A percentile compares a stretch with the other conserved stretches of the same genome.
phyloP scores from a whole-genome alignment of 106 monocot species.

The Dendrobium catenatum region DNA sequence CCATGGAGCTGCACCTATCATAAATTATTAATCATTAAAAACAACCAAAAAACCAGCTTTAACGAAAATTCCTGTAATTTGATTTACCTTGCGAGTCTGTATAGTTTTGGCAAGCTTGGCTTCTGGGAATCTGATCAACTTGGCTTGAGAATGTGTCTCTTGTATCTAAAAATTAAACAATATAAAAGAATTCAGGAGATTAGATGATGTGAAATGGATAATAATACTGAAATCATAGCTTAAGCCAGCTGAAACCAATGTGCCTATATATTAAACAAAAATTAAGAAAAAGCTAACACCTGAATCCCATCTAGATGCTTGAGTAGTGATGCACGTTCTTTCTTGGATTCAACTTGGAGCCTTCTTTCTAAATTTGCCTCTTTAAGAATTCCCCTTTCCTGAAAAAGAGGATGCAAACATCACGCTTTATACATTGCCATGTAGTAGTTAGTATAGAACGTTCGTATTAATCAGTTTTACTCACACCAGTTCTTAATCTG shows the following conservation, averaged over 20 bases:
- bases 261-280: not conserved
- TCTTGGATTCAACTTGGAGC: constrained; percentile 18
- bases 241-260: not conserved
- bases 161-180: not conserved
- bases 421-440: not conserved
- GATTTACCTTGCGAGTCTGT: not conserved
- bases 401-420: not conserved
- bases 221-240: no score
- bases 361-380: constrained; percentile 52
- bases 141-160: not conserved
- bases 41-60: not conserved
- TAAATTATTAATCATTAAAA: not conserved
- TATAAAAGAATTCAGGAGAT: not conserved
- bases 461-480: not conserved
- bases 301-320: constrained; percentile 1
- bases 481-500: constrained; percentile 77
- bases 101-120: not conserved
- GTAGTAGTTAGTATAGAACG: not conserved
- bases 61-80: not conserved
- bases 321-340: constrained; percentile 8
- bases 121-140: not conserved
- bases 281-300: constrained; percentile 7
- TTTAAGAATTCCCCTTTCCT: constrained; percentile 63
- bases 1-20: not conserved
- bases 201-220: no score